Percentiles rank a stretch among this genome's conserved stretches.
Conservation (phyloP, 129 eudicot genomes). For the Kitagawia praeruptora region DNA sequence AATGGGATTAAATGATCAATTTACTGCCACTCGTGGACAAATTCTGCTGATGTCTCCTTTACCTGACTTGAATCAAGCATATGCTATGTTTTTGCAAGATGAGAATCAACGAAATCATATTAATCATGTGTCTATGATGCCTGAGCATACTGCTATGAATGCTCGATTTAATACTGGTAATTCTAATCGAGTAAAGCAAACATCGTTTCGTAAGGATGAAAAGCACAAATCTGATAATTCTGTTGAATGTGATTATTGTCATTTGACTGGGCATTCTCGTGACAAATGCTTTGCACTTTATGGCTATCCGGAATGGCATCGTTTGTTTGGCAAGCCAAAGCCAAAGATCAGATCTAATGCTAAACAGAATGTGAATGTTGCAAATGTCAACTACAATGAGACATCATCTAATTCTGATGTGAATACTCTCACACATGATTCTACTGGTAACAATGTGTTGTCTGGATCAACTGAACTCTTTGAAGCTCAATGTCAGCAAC, state of each 20-base stretch:
- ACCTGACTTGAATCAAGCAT: too few relatives aligned
- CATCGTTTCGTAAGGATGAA: neutral
- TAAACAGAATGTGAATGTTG: neutral
- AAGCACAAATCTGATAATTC: neutral
- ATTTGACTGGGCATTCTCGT: fast-evolving
- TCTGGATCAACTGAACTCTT: neutral
- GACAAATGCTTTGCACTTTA: neutral
- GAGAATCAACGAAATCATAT: neutral
- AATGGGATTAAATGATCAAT: too few relatives aligned
- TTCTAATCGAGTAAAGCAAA: fast-evolving
- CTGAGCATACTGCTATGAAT: neutral
- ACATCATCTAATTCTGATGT: too few relatives aligned
- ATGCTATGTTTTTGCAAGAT: neutral
- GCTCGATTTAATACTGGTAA: neutral
- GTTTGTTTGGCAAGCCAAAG: neutral
- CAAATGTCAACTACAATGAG: neutral
- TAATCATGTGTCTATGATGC: too few relatives aligned
- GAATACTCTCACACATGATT: too few relatives aligned
- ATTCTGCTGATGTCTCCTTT: too few relatives aligned
- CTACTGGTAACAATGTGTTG: too few relatives aligned
- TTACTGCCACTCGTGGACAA: too few relatives aligned
- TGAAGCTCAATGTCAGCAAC: neutral
- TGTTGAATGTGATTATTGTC: neutral
- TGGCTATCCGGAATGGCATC: neutral
- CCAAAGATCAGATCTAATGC: neutral